Base-by-base conservation (phyloP, 305 asterid genomes). In the Fraxinus ornus region DNA sequence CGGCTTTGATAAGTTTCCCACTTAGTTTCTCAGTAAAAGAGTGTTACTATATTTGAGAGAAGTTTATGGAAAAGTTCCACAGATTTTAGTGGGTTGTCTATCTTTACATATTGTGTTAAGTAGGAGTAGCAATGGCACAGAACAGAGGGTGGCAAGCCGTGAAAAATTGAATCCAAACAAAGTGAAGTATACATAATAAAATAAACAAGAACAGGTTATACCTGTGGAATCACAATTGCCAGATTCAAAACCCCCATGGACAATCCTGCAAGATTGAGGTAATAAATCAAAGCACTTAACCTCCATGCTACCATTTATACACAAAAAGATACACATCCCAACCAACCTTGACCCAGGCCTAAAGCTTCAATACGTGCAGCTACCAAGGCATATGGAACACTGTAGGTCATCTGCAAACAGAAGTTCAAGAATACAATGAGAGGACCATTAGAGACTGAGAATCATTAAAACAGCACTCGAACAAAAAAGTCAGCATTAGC, bases 341-440 rank as follows among this genome's bases (percentile, higher is more conserved):
- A 84, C 93, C 47, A 84, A 94, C 97, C 98, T 92, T 94, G 98
- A 85, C 98, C 97, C 60, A 93, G 89, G 86, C 97, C 97, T 86
- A 93, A 87, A 81, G 93, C 89, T 87, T 94, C 95, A 80, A 93
- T 92, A 24, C 91, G 94, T 5, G 95, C 85, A 60, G 98, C 87
- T 71, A 94, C 87, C 92, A 93, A 84, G 84, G 98, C 97, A 88
- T 94, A 93, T 33, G 98, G 98, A 74, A 94, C 95, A 87, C 97
- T 94, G 82, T 94, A 93, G 49, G 97, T 94, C 82, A 94, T 89
- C 98, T 92, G 94, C 92, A 86, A 82, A 80, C 75, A 80, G 72
- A 79, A 66, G 71, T 77, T 81, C 80, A 82, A 75, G 13, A 83
- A 41, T 72, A 64, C 74, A 1, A 68, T 64, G n/a, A n/a, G 71